Percentiles rank a stretch among this genome's conserved stretches.
phyloP scores from a whole-genome alignment of 345 rosid species.

The Camelina hispida region DNA sequence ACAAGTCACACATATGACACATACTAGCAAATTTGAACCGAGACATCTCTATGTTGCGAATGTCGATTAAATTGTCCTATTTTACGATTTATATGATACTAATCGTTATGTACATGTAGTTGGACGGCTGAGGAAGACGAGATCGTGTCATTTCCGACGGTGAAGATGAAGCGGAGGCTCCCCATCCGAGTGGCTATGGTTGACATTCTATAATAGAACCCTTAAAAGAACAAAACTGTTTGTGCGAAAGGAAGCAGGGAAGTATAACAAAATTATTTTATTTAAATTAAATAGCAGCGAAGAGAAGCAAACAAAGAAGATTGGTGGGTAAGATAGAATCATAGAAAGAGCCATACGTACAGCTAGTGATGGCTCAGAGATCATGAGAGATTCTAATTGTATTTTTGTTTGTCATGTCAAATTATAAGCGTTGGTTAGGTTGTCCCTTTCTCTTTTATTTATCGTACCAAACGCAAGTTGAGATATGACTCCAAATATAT shows the following conservation, averaged over 20 bases:
- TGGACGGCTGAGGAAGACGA: conserved; percentile 70
- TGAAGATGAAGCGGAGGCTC: conserved; percentile 68
- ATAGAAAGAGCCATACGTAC: conserved; percentile 46
- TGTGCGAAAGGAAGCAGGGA: conserved; percentile 23
- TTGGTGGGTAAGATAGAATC: conserved; percentile 37
- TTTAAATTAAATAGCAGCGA: background rate
- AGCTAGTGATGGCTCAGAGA: conserved; percentile 44
- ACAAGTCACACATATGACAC: background rate
- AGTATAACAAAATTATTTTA: background rate
- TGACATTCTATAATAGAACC: background rate
- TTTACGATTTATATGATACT: conserved; percentile 6
- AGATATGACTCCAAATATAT: conserved; percentile 23
- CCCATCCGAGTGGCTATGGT: conserved; percentile 57
- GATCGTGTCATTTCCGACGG: conserved; percentile 70
- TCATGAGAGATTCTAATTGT: conserved; percentile 30
- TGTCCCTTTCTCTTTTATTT: conserved; percentile 48
- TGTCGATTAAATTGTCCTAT: background rate
- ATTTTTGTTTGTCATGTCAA: conserved; percentile 31
- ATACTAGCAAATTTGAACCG: background rate
- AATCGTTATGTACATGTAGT: conserved; percentile 41
- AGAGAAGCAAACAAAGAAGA: conserved; percentile 38
- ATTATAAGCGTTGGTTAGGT: conserved; percentile 43
- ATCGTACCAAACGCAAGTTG: conserved; percentile 43
- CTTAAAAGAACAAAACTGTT: background rate
- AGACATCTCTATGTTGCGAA: background rate